phyloP scores from a whole-genome alignment of 2,329 filamentous ascomycete genomes.

The Plectosphaerella sp. region DNA sequence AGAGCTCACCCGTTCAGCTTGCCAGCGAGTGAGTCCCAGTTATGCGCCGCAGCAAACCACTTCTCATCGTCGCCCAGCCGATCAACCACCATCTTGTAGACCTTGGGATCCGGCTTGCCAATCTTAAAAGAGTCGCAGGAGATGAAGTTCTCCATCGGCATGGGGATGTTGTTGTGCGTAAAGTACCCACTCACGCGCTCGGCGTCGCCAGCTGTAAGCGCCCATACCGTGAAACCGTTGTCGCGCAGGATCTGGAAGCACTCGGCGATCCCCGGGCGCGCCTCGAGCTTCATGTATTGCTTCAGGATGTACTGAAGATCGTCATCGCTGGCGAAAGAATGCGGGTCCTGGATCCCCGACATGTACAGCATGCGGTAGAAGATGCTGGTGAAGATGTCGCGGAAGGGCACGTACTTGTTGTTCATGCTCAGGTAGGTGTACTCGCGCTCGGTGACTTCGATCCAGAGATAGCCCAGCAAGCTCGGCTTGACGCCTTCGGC shows the following conservation, averaged over 20 bases:
- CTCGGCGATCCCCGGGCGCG: slow-evolving; percentile 34
- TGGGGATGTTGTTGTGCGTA: slow-evolving; percentile 36
- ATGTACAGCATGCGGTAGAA: slow-evolving; percentile 45
- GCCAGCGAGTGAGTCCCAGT: slow-evolving; percentile 55
- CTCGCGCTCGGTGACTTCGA: slow-evolving; percentile 41
- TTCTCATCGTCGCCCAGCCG: slow-evolving; percentile 32
- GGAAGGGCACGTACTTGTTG: slow-evolving; percentile 36
- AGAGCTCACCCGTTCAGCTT: slow-evolving; percentile 32
- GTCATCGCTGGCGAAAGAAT: slow-evolving; percentile 33
- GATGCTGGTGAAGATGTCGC: slow-evolving; percentile 33
- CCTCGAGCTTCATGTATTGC: slow-evolving; percentile 28
- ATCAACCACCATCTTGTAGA: slow-evolving; percentile 39
- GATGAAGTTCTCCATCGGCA: slow-evolving; percentile 46
- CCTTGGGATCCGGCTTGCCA: slow-evolving; percentile 43
- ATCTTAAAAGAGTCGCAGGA: slow-evolving; percentile 43
- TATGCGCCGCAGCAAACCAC: slow-evolving; percentile 57
- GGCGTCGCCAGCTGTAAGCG: slow-evolving; percentile 46
- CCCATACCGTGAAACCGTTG: slow-evolving; percentile 48
- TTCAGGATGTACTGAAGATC: slow-evolving; percentile 34
- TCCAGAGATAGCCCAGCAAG: slow-evolving; percentile 42
- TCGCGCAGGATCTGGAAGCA: slow-evolving; percentile 36
- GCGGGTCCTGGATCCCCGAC: slow-evolving; percentile 36
- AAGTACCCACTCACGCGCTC: slow-evolving; percentile 49
- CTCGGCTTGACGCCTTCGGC: slow-evolving; percentile 32
- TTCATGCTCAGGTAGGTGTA: slow-evolving; percentile 44